Conservation (phyloP, 2,329 filamentous ascomycete genomes). For the Thielaviopsis ethacetica region DNA sequence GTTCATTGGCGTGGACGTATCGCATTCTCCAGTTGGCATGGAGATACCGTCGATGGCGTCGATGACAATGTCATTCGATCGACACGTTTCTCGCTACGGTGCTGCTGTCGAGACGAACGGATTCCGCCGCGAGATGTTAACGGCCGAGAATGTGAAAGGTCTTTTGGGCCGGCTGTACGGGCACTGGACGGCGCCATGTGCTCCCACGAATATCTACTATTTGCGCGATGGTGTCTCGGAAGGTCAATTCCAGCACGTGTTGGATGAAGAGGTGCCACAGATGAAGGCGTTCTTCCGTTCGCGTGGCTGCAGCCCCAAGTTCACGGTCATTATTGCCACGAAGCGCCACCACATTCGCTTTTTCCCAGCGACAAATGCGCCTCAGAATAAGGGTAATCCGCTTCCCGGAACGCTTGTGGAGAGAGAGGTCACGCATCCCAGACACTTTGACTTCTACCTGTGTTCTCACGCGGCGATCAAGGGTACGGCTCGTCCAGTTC, state of each 20-base stretch:
- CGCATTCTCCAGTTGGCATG: slow-evolving; percentile 59
- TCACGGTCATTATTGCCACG: slow-evolving; percentile 75
- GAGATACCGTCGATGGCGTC: slow-evolving; percentile 63
- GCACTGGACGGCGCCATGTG: slow-evolving; percentile 22
- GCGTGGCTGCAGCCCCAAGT: slow-evolving; percentile 34
- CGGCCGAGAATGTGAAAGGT: slow-evolving; percentile 43
- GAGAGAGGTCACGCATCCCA: slow-evolving; percentile 74
- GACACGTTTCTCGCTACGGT: slow-evolving; percentile 54
- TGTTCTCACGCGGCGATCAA: slow-evolving; percentile 61
- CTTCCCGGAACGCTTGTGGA: slow-evolving; percentile 80
- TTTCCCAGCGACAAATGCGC: slow-evolving; percentile 48
- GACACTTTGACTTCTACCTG: slow-evolving; percentile 73
- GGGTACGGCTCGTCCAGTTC: slow-evolving; percentile 80
- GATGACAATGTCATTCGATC: slow-evolving; percentile 68
- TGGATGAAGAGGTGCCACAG: slow-evolving; percentile 59
- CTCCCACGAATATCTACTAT: slow-evolving; percentile 46
- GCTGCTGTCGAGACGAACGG: slow-evolving; percentile 74
- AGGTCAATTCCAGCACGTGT: slow-evolving; percentile 65
- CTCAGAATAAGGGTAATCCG: slow-evolving; percentile 55
- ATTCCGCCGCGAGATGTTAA: slow-evolving; percentile 63
- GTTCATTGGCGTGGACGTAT: slow-evolving; percentile 83
- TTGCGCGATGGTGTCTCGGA: slow-evolving; percentile 87
- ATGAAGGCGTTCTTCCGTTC: slow-evolving; percentile 46
- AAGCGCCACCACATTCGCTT: slow-evolving; percentile 93
- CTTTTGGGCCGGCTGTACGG: slow-evolving; percentile 49